Base-by-base conservation (phyloP, 345 rosid species). In the Rhodamnia rubescens region DNA sequence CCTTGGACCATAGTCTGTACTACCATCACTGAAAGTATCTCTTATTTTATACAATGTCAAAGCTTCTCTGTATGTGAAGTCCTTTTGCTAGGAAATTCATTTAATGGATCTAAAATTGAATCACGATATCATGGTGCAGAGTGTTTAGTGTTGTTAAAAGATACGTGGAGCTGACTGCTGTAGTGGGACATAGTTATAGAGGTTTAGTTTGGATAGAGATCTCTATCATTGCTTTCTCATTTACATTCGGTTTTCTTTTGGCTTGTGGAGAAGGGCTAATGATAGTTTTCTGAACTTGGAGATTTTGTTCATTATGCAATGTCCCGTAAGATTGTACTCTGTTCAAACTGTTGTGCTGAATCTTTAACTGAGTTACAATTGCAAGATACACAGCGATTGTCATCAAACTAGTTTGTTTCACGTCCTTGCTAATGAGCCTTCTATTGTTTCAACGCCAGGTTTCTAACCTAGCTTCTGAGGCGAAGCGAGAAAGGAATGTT, bases 401-500 rank as follows among this genome's bases (percentile, higher is more conserved):
- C 24, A 7, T 69, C 47, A 36, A 36, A 11, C 80, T 69, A 69
- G 80, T 69, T 69, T 69, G 13, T 69, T 36, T 69, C 80, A 47
- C 3, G 7, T 69, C 80, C 14, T 69, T 69, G 80, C 24, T 69
- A 69, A 69, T 69, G 18, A 21, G 51, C 40, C 75, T 29, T 6
- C 49, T 84, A 56, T 85, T 87, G 24, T 83, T 53, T 53, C 42
- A 47, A 51, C 85, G 88, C 86, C 98, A 98, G 99, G 95, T 94
- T 74, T 92, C 95, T 52, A 90, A 84, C 84, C 90, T 96, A 47
- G 95, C 94, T 75, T 91, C 93, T 1, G 96, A 94, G 91, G 92
- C 93, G 18, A 96, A 93, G 90, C 91, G 88, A 85, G 98, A 96
- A 90, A 90, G 88, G 90, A 93, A 89, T 83, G 93, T 89, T 80